These are phyloP conservation scores for Auxenochlorella pyrenoidosa DNA, from an alignment of 139 green algal genomes.

Conservation along the genomic window DNA sequence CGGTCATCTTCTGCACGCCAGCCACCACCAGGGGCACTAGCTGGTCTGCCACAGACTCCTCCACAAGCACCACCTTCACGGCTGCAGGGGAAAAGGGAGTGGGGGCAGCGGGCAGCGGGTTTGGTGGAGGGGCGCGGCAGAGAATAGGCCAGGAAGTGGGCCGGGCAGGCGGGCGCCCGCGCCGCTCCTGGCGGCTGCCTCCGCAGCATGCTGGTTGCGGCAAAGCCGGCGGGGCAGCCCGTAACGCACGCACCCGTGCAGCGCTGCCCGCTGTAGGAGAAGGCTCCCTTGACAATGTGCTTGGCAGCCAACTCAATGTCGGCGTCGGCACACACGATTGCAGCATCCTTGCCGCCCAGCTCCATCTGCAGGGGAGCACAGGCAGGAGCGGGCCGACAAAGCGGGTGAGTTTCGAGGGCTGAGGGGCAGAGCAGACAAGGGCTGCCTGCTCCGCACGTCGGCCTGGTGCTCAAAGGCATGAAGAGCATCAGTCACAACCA, in stretches of 20 bases:
- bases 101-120: not conserved
- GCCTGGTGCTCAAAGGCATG: no score
- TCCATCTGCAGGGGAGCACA: conserved; percentile 75
- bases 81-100: not conserved
- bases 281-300: conserved; percentile 95
- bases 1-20: conserved; percentile 78
- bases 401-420: not conserved
- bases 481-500: no score
- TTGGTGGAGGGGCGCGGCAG: not conserved
- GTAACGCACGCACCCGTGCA: conserved; percentile 73
- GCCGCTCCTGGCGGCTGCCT: not conserved
- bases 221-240: not conserved
- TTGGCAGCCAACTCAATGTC: conserved; percentile 89
- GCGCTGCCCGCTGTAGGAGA: conserved; percentile 92
- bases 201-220: no score
- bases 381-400: not conserved
- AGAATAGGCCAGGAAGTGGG: no score
- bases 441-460: no score
- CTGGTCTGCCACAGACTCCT: conserved; percentile 70
- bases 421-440: not conserved
- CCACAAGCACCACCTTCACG: conserved; percentile 74
- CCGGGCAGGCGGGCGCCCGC: no score
- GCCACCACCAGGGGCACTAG: conserved; percentile 52
- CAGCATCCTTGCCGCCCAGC: conserved; percentile 97
- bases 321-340: conserved; percentile 92